These are phyloP conservation scores for Diplodia corticola DNA, from an alignment of 2,329 filamentous ascomycete species.

Conservation along the genomic window DNA sequence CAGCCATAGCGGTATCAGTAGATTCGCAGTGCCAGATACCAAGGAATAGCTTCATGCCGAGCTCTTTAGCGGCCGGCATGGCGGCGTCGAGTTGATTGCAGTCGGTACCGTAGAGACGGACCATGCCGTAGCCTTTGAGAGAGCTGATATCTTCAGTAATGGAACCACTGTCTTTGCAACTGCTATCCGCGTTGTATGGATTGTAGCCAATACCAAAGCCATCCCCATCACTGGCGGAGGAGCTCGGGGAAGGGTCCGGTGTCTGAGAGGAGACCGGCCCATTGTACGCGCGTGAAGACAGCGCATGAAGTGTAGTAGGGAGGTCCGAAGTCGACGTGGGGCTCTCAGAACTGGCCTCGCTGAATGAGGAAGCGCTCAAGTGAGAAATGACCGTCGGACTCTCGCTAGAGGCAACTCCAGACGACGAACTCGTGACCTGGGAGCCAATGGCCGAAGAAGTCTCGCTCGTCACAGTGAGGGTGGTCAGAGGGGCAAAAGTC, in stretches of 20 bases:
- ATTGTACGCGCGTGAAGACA: not conserved
- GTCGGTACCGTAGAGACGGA: slow-evolving; percentile 79
- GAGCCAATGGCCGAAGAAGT: not conserved
- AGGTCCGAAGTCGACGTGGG: not conserved
- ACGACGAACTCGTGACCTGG: not conserved
- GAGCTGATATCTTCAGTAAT: slow-evolving; percentile 65
- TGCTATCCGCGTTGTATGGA: slow-evolving; percentile 16
- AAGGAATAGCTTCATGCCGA: slow-evolving; percentile 68
- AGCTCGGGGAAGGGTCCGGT: not conserved
- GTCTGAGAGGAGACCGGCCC: not conserved
- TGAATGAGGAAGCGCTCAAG: not conserved
- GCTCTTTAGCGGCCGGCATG: slow-evolving; percentile 57
- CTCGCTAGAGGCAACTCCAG: not conserved
- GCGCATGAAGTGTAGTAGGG: not conserved
- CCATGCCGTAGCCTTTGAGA: slow-evolving; percentile 59
- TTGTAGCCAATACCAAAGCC: slow-evolving; percentile 21
- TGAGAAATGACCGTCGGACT: too few species aligned
- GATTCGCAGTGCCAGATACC: slow-evolving; percentile 65
- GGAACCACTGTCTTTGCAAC: slow-evolving; percentile 66
- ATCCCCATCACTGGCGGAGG: not conserved
- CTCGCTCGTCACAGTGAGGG: too few species aligned
- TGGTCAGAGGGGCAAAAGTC: not conserved
- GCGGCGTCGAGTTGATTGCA: slow-evolving; percentile 70
- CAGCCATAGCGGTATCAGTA: slow-evolving; percentile 39
- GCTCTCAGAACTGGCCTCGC: not conserved